Conservation (phyloP, 1,139 yeast species). For the Saccharomyces uvarum region DNA sequence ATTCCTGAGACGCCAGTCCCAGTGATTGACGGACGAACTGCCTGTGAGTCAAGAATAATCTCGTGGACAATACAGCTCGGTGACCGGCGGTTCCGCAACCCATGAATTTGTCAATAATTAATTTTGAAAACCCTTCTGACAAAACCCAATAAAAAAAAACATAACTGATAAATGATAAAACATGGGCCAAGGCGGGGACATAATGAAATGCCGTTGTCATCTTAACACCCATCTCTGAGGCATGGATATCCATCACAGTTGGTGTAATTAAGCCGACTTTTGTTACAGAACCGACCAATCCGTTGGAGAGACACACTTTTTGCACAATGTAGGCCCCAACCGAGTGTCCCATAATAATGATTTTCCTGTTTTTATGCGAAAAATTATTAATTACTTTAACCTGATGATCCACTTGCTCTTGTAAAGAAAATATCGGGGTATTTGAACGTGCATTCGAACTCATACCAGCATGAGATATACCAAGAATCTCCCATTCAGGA, state of each 20-base stretch:
- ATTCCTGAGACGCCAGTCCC: conserved; percentile 49
- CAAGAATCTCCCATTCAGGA: conserved; percentile 44
- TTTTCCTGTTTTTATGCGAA: conserved; percentile 28
- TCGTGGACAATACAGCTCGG: conserved; percentile 39
- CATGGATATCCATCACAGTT: conserved; percentile 48
- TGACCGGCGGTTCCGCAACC: conserved; percentile 11
- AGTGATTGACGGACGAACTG: conserved; percentile 44
- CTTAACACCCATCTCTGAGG: conserved; percentile 43
- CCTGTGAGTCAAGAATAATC: conserved; percentile 37
- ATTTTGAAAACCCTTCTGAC: conserved; percentile 16
- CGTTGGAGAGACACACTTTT: conserved; percentile 33
- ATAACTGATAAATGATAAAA: conserved; percentile 8
- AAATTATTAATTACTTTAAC: conserved; percentile 36
- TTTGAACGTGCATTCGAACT: conserved; percentile 18
- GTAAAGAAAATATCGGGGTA: conserved; percentile 34
- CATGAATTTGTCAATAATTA: conserved; percentile 12
- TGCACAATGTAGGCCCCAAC: conserved; percentile 54
- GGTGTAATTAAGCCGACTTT: conserved; percentile 53
- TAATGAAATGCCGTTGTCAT: conserved; percentile 30
- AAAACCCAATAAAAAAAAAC: conserved; percentile 15
- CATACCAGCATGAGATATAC: conserved; percentile 42
- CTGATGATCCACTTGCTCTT: conserved; percentile 49
- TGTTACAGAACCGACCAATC: conserved; percentile 13
- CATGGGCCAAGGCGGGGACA: conserved; percentile 4
- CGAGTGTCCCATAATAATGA: conserved; percentile 51